Percentiles rank a stretch among this genome's conserved stretches.
Evolutionary conservation across 2,329 filamentous ascomycete species (phyloP).

Genomic region (Coniochaeta sp.): DNA sequence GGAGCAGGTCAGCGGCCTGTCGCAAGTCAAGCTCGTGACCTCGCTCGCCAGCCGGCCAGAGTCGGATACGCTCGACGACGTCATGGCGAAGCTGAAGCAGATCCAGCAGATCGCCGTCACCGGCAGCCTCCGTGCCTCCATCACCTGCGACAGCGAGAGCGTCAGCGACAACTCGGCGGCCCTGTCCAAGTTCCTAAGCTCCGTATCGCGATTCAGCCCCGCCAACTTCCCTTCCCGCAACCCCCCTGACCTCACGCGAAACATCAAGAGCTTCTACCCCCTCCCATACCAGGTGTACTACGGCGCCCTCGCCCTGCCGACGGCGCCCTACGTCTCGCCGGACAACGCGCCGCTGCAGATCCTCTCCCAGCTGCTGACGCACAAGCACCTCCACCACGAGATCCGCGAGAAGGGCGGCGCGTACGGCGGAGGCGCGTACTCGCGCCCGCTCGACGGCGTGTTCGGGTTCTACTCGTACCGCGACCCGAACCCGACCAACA

Average conservation of each 20-base stretch:
- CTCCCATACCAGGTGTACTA: slow-evolving; percentile 98
- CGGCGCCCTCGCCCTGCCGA: slow-evolving; percentile 73
- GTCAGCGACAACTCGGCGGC: slow-evolving; percentile 61
- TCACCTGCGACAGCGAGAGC: slow-evolving; percentile 79
- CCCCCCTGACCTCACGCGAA: slow-evolving; percentile 29
- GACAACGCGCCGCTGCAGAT: slow-evolving; percentile 78
- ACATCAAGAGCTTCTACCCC: slow-evolving; percentile 79
- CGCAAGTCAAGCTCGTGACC: slow-evolving; percentile 80
- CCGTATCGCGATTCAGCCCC: slow-evolving; percentile 39
- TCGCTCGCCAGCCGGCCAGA: slow-evolving; percentile 67
- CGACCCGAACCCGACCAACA: slow-evolving; percentile 89
- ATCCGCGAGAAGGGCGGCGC: slow-evolving; percentile 97
- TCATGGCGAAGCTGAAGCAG: slow-evolving; percentile 75
- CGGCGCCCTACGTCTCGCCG: slow-evolving; percentile 71
- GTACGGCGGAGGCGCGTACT: slow-evolving; percentile 87
- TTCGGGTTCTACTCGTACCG: slow-evolving; percentile 97
- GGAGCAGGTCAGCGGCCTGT: slow-evolving; percentile 85
- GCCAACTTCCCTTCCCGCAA: slow-evolving; percentile 26
- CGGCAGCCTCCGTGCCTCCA: slow-evolving; percentile 63
- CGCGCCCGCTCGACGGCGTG: slow-evolving; percentile 69
- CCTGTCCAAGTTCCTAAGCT: slow-evolving; percentile 62
- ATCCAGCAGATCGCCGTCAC: slow-evolving; percentile 76
- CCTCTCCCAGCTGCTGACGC: slow-evolving; percentile 83
- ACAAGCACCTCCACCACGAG: slow-evolving; percentile 94
- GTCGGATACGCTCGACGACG: slow-evolving; percentile 61